Evolutionary conservation across 2,329 filamentous ascomycete species (phyloP).

Genomic region (Apiospora kogelbergensis): DNA sequence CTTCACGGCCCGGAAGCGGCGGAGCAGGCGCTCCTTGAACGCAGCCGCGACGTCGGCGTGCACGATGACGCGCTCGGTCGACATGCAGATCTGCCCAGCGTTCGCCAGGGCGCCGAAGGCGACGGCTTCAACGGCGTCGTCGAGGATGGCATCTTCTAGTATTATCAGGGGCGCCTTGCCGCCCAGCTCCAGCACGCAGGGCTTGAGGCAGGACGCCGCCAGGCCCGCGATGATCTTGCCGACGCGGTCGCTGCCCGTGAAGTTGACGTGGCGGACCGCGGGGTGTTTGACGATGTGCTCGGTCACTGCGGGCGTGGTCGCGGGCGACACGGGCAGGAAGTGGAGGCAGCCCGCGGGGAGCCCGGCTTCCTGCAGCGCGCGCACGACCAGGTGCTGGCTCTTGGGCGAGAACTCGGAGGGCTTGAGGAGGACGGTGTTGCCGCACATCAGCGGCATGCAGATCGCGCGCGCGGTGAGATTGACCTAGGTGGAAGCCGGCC

Average conservation of each 20-base stretch:
- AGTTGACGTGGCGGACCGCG: slow-evolving; percentile 70
- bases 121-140: slow-evolving; percentile 57
- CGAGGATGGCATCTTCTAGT: slow-evolving; percentile 65
- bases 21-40: slow-evolving; percentile 51
- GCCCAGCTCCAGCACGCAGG: slow-evolving; percentile 66
- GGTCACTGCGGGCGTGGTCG: slow-evolving; percentile 67
- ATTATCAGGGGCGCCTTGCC: slow-evolving; percentile 67
- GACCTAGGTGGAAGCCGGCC: not conserved
- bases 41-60: slow-evolving; percentile 47
- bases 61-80: slow-evolving; percentile 58
- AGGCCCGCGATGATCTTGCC: slow-evolving; percentile 73
- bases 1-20: slow-evolving; percentile 44
- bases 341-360: slow-evolving; percentile 77
- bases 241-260: slow-evolving; percentile 72
- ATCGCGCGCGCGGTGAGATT: slow-evolving; percentile 17
- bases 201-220: slow-evolving; percentile 65
- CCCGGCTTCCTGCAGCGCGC: slow-evolving; percentile 68
- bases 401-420: slow-evolving; percentile 65
- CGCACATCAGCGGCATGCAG: slow-evolving; percentile 35
- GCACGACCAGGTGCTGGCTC: slow-evolving; percentile 61
- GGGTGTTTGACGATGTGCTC: slow-evolving; percentile 65
- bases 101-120: slow-evolving; percentile 49
- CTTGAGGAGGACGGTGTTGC: slow-evolving; percentile 66
- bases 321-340: slow-evolving; percentile 67
- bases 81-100: slow-evolving; percentile 62